phyloP scores from a whole-genome alignment of 2,329 filamentous ascomycete genomes.

The Scortechinia acanthostroma region DNA sequence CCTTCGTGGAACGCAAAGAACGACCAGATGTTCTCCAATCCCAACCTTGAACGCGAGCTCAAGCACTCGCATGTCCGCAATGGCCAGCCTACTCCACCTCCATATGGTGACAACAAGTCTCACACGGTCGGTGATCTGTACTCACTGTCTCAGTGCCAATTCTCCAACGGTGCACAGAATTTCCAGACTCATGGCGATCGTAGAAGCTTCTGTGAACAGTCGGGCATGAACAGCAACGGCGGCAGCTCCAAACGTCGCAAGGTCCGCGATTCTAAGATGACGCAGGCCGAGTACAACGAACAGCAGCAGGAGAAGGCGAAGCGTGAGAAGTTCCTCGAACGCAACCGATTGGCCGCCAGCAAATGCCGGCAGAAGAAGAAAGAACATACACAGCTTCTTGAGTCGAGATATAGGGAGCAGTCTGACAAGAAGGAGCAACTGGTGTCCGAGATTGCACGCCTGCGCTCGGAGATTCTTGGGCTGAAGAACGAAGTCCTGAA shows the following conservation, averaged over 20 bases:
- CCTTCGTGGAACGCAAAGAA: slow-evolving; percentile 13
- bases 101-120: slow-evolving; percentile 14
- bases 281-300: slow-evolving; percentile 9
- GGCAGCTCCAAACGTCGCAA: slow-evolving; percentile 3
- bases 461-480: slow-evolving; percentile 23
- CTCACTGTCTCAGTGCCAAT: too few relatives aligned
- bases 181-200: slow-evolving; percentile 1
- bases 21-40: slow-evolving; percentile 14
- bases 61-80: slow-evolving; percentile 24
- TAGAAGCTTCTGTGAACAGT: slow-evolving; percentile 7
- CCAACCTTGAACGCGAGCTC: slow-evolving; percentile 16
- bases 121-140: slow-evolving; percentile 4
- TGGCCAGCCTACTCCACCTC: slow-evolving; percentile 24
- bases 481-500: slow-evolving; percentile 28
- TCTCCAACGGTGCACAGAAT: slow-evolving; percentile 2
- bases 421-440: slow-evolving; percentile 20
- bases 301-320: slow-evolving; percentile 23
- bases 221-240: slow-evolving; percentile 8
- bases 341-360: slow-evolving; percentile 49
- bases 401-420: slow-evolving; percentile 24
- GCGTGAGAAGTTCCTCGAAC: slow-evolving; percentile 43
- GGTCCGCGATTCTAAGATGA: not conserved
- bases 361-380: slow-evolving; percentile 60
- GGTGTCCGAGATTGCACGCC: slow-evolving; percentile 17
- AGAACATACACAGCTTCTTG: slow-evolving; percentile 41